Conservation (phyloP, 1,284 basidiomycete genomes). For the Abortiporus biennis region DNA sequence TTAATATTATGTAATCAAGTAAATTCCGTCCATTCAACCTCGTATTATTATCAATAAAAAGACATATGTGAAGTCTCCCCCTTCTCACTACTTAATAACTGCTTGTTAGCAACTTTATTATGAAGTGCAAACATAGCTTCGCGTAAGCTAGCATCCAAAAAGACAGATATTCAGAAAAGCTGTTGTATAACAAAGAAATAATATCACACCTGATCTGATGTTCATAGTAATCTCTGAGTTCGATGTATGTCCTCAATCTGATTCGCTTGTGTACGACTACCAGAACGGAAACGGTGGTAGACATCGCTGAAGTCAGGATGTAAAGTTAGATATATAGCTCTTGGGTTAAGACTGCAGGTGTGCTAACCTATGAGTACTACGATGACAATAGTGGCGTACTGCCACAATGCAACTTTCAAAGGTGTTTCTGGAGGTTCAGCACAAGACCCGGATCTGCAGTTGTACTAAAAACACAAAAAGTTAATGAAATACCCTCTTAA, state of each 20-base stretch:
- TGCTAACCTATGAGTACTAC: conserved; percentile 36
- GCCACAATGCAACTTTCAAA: conserved; percentile 33
- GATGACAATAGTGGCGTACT: conserved; percentile 33
- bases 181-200: neutral
- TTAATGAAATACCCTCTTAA: neutral
- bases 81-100: too few species aligned
- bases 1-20: too few species aligned
- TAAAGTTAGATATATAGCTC: too few species aligned
- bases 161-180: neutral
- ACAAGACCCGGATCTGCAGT: conserved; percentile 24
- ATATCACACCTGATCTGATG: conserved; percentile 44
- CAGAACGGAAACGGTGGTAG: conserved; percentile 34
- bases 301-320: conserved; percentile 31
- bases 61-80: too few species aligned
- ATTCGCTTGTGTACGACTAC: conserved; percentile 44
- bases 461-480: conserved; percentile 15
- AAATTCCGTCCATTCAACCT: too few species aligned
- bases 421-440: conserved; percentile 28
- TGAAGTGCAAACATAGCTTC: conserved; percentile 22
- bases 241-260: conserved; percentile 35
- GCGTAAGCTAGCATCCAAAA: conserved; percentile 15
- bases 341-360: too few species aligned
- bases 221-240: conserved; percentile 47
- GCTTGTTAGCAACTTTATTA: too few species aligned
- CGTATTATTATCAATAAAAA: too few species aligned